Evolutionary conservation across 257 asterid species (phyloP).

Genomic region (Agastache rugosa): DNA sequence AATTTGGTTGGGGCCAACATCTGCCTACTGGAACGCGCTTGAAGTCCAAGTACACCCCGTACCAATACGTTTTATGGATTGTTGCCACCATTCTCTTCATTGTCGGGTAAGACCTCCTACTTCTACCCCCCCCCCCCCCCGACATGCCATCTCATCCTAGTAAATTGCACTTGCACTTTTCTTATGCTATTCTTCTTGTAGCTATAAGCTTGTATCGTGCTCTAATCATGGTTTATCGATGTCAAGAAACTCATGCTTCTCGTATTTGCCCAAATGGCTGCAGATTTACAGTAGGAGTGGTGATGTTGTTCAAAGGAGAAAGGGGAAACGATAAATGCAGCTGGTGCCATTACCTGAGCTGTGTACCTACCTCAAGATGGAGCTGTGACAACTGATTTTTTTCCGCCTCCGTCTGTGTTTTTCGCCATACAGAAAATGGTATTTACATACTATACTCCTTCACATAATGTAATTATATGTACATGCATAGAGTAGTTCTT

Average conservation of each 20-base stretch:
- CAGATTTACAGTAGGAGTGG: conserved; percentile 78
- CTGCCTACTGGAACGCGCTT: conserved; percentile 55
- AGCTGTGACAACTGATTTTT: conserved; percentile 62
- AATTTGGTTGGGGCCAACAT: conserved; percentile 72
- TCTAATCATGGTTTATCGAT: background rate
- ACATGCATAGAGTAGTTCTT: conserved; percentile 27
- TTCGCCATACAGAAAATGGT: background rate
- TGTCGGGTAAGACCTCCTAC: conserved; percentile 62
- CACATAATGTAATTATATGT: conserved; percentile 26
- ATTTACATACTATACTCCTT: conserved; percentile 22
- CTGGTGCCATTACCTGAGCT: conserved; percentile 95
- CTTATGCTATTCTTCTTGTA: background rate
- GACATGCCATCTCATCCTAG: too few species aligned
- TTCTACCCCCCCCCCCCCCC: too few species aligned
- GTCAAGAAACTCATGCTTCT: background rate
- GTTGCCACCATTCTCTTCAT: conserved; percentile 58
- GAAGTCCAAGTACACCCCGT: conserved; percentile 70
- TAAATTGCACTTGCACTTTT: background rate
- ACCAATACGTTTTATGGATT: conserved; percentile 67
- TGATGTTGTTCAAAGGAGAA: conserved; percentile 77
- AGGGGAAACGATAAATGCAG: conserved; percentile 71
- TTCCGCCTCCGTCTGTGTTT: conserved; percentile 10
- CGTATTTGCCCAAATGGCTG: background rate
- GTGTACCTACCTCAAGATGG: conserved; percentile 96
- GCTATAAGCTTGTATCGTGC: background rate